Base-by-base conservation (phyloP, 768 basidiomycete species). In the Astraeus odoratus region DNA sequence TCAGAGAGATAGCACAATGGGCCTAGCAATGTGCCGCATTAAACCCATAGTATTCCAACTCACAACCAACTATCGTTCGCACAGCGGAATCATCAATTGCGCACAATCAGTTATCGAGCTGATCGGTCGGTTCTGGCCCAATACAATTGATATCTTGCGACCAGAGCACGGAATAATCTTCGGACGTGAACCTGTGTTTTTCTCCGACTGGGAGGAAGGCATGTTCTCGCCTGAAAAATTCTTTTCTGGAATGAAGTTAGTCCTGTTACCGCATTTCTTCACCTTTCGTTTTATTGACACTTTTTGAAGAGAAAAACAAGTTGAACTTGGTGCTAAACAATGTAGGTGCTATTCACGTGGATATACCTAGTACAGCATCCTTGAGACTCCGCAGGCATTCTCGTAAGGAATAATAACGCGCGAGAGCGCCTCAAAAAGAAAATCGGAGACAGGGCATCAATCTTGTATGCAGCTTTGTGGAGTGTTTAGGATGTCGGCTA, bases 271-370 rank as follows among this genome's bases (percentile, higher is more conserved):
- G 44, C 25, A 0, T 30, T 29, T 19, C n/a, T 15, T 7, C 42
- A 2, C n/a, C 9, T 7, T 27, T n/a, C 5, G 7, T 47, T 49
- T 12, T 16, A 25, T 13, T 42, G 39, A 43, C 56, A 30, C 57
- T n/a, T 38, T 13, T 34, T 34, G 9, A 34, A 76, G 78, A 9
- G 72, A 70, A 19, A 65, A 63, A 40, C 67, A 56, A 1, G 69
- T 81, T 10, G 76, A 80, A 52, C 77, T 83, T 8, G 83, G 83
- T 1, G 77, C 81, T 0, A 62, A 77, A 12, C 83, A 85, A 64
- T 84, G 83, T 83, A 46, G 12, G 39, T 27, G 0, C 13, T 34
- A 16, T 20, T 10, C 19, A 7, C 6, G 1, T 16, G 23, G 0
- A 1, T 4, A 35, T 1, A n/a, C 44, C 18, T 15, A 7, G 23